Evolutionary conservation across 2,329 filamentous ascomycete genomes (phyloP).

Genomic region (Aurifilum marmelostoma): DNA sequence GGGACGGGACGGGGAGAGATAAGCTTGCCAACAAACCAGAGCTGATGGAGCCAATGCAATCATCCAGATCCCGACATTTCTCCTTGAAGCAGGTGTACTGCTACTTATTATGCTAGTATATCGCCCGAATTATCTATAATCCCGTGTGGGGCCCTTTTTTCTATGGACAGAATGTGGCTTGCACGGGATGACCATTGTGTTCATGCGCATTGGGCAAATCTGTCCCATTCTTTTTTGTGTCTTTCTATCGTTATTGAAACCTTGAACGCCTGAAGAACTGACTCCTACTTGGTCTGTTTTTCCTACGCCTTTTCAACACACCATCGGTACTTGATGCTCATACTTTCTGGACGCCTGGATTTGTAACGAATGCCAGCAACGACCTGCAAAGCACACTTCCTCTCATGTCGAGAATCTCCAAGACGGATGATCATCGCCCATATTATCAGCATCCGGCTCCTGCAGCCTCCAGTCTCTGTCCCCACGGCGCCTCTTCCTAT

Average conservation of each 20-base stretch:
- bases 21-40: constrained; percentile 17
- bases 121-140: neutral
- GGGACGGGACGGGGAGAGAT: constrained; percentile 8
- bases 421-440: constrained; percentile 43
- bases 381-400: neutral
- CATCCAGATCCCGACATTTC: constrained; percentile 16
- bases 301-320: too few species aligned
- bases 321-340: too few species aligned
- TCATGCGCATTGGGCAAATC: neutral
- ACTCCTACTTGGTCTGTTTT: too few species aligned
- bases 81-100: neutral
- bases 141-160: neutral
- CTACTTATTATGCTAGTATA: neutral
- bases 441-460: constrained; percentile 39
- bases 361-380: too few species aligned
- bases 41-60: constrained; percentile 7
- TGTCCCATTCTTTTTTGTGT: neutral
- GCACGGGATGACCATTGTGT: neutral
- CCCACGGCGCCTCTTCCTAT: constrained; percentile 40
- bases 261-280: neutral
- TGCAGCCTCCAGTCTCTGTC: constrained; percentile 37
- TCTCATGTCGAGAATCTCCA: constrained; percentile 20
- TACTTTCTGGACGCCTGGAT: too few species aligned
- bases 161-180: neutral
- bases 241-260: neutral